A percentile compares a stretch with the other conserved stretches of the same genome.
These are phyloP conservation scores for Pelargonium fulgidum DNA, from an alignment of 441 rosid genomes.

Conservation along the genomic window DNA sequence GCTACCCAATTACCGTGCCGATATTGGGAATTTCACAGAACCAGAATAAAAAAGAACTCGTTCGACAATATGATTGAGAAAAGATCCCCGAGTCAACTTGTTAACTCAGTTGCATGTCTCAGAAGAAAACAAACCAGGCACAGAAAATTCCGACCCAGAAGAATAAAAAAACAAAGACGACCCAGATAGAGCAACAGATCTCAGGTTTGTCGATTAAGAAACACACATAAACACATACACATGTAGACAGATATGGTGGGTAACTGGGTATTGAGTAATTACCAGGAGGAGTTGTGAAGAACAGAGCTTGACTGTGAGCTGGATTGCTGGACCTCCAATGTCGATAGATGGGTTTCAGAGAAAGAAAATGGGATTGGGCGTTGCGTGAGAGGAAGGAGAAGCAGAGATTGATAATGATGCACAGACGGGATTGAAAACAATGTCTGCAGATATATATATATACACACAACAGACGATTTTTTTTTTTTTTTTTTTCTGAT, in stretches of 20 bases:
- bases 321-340: neutral
- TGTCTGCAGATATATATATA: neutral
- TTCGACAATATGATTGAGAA: neutral
- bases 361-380: neutral
- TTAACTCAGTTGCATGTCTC: neutral
- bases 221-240: neutral
- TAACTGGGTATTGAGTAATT: neutral
- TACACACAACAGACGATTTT: neutral
- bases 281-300: neutral
- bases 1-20: neutral
- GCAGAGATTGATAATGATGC: neutral
- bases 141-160: neutral
- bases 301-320: neutral
- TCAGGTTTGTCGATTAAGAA: neutral
- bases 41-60: neutral
- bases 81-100: neutral
- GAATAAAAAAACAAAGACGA: neutral
- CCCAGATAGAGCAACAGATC: neutral
- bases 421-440: neutral
- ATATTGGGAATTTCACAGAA: neutral
- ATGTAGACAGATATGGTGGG: neutral
- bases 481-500: neutral
- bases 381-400: neutral
- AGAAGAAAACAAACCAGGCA: neutral
- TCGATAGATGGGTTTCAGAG: neutral